Base-by-base conservation (phyloP, 2,329 filamentous ascomycete species). In the Talaromyces sp. region DNA sequence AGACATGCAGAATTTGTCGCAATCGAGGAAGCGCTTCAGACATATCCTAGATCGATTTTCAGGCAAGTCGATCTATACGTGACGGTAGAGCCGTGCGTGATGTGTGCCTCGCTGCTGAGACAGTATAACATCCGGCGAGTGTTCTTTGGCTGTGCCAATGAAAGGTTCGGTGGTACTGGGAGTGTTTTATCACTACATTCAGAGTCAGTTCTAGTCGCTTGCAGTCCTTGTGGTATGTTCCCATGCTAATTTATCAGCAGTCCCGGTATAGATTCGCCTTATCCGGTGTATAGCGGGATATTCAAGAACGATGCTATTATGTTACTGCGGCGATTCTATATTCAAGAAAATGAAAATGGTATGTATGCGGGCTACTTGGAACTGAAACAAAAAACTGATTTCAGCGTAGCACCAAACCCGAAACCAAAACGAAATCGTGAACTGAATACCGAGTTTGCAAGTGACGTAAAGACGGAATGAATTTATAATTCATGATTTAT, bases 61-160 rank as follows among this genome's bases (percentile, higher is more conserved):
- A 83, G 82, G 45, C 86, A 93, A 69, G 90, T 88, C 10, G 88
- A 90, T 73, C 86, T 99, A 60, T 99, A 99, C 78, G 95, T 99
- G 58, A 99, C 95, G 0, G 94, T 99, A 62, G 96, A 99, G 79
- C 95, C 95, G 4, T 99, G 95, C 77, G 92, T 99, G 80, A 99
- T 99, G 95, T 99, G 95, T 75, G 95, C 95, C 13, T 96, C 93
- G 7, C 87, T 96, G 62, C 85, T 99, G 60, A 88, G 93, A 60
- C 96, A 99, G 78, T 89, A 96, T 69, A 87, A 88, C 14, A 93
- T 99, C 77, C 87, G 90, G 68, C 90, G 90, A 70, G 95, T 99
- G 37, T 98, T 94, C 78, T 99, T 95, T 77, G 96, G 95, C 4
- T 96, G 93, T 66, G 87, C 91, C 71, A 99, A 99, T 76, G 95